Evolutionary conservation across 176 grass and related monocot species (phyloP).

Genomic region (Melocanna baccifera): DNA sequence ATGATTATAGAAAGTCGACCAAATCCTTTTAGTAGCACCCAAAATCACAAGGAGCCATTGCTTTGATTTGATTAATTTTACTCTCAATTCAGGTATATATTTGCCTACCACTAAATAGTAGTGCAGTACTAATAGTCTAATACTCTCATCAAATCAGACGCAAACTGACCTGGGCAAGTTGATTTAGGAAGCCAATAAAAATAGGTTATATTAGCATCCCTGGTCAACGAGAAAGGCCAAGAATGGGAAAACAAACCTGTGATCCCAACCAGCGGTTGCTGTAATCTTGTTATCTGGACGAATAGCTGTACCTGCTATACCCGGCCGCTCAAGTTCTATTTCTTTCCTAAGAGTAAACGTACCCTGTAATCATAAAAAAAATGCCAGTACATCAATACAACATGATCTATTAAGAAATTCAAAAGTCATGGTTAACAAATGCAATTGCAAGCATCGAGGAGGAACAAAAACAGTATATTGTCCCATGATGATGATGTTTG

Average conservation of each 20-base stretch:
- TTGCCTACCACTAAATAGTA: background rate
- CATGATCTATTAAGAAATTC: background rate
- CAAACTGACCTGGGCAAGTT: background rate
- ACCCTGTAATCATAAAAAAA: conserved; percentile 41
- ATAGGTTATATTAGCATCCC: background rate
- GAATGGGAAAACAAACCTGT: conserved; percentile 53
- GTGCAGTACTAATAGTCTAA: too few species aligned
- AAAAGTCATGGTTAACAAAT: background rate
- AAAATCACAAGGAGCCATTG: background rate
- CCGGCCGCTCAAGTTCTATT: conserved; percentile 71
- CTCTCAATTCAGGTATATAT: background rate
- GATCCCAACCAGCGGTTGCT: conserved; percentile 93
- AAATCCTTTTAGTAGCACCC: background rate
- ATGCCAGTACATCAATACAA: background rate
- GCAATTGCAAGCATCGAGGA: background rate
- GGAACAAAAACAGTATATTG: background rate
- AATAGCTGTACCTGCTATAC: conserved; percentile 62
- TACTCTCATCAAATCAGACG: background rate
- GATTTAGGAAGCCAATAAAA: background rate
- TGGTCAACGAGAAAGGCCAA: conserved; percentile 1
- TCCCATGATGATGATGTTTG: background rate
- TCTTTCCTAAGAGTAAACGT: conserved; percentile 67
- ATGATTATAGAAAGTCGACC: too few species aligned
- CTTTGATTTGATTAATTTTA: background rate
- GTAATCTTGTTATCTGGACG: conserved; percentile 78